Evolutionary conservation across 2,329 filamentous ascomycete species (phyloP), one percentile per base, ranked within the genome.

Genomic region (Lasiodiplodia citricola): DNA sequence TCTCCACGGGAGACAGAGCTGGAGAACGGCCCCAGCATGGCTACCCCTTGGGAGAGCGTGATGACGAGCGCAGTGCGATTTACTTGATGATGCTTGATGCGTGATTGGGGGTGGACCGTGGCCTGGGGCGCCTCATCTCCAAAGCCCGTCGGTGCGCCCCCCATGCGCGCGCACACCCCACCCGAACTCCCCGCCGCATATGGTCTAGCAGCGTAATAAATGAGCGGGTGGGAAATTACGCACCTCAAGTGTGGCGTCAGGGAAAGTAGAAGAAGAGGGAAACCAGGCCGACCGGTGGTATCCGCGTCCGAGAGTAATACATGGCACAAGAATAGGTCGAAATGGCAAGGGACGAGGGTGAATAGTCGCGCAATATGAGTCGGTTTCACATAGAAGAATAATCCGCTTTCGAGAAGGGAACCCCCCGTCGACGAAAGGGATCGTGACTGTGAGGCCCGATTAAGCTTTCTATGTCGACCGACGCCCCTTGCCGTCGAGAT

Each of bases 401-500:
- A 28, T 11, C 18, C 25, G 25, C 41, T 7, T 50, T 51, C 41
- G 35, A 25, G 41, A 63, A 63, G 41, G 44, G 44, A 21, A 47
- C 7, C 44, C 44, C 44, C 44, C 44, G 44, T 21, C 44, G 41
- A n/a, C 6, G 5, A n/a, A n/a, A 10, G 18, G 6, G 16, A n/a
- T n/a, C 7, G 31, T 13, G 38, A 35, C 41, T 38, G 18, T 23
- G n/a, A 28, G 25, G 60, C 41, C 23, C 25, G 16, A 35, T 52
- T 64, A 64, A 35, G 60, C 60, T 52, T 64, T 52, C 47, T 6
- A 11, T 21, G 18, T n/a, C 16, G 41, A 18, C 41, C 18, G 3
- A 16, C 60, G 6, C 60, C 60, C 60, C 60, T 64, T 64, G 44
- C 60, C 41, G 41, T 3, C 47, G 47, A 51, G 58, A 63, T 63